Base-by-base conservation (phyloP, 2,329 filamentous ascomycete species). In the Cytospora leucostoma region DNA sequence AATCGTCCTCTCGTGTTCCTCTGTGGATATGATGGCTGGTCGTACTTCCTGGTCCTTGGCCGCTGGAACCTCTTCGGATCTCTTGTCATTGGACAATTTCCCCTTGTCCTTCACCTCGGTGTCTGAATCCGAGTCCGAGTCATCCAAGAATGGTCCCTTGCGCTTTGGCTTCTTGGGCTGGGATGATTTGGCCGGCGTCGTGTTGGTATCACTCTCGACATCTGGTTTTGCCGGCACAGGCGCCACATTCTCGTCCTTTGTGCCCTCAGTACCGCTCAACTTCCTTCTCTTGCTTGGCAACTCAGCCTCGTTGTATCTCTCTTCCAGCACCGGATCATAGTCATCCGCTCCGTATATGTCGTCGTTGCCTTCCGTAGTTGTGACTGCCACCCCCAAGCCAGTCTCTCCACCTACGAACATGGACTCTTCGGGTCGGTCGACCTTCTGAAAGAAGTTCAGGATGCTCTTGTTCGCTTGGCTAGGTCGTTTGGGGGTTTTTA, bases 381-480 rank as follows among this genome's bases (percentile, higher is more conserved):
- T 57, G 32, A 59, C 32, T 50, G 57, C 44, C 47, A 59, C 40
- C 13, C 61, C n/a, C 10, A 68, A 69, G 1, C 69, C 59, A 3
- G 67, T 51, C 17, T 71, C 67, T n/a, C 73, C 66, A 7, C 63
- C 66, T 0, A 80, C 74, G 67, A 91, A 89, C 11, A 90, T 80
- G 21, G 80, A 78, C 62, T 87, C 78, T 66, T 88, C 81, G 62
- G 82, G 77, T 59, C 84, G 82, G 47, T 85, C 82, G 0, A 84
- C 80, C 71, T 91, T 92, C 70, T 90, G 87, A 72, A 93, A 93
- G 74, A 92, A 93, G 67, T 76, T 91, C 15, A 92, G 76, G 37
- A 92, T 92, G 67, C 87, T 92, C 7, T 81, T 79, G 69, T 91
- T 91, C 78, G 77, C 55, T 7, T 58, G 17, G 15, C 65, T 65